A percentile compares a stretch with the other conserved stretches of the same genome.
phyloP scores from a whole-genome alignment of 1,284 basidiomycete species.

The Melampsora abietis-canadensis region DNA sequence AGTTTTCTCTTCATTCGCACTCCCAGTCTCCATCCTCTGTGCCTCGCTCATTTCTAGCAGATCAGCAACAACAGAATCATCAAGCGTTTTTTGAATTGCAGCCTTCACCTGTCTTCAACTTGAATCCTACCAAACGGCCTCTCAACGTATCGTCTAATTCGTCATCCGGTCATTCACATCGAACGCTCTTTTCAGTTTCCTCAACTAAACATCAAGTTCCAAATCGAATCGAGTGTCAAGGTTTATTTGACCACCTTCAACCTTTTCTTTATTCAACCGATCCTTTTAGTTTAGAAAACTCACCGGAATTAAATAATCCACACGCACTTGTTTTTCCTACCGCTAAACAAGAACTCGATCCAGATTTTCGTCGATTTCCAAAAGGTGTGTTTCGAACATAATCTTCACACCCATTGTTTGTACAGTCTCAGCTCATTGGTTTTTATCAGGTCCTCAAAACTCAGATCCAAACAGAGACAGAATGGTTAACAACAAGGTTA shows the following conservation, averaged over 20 bases:
- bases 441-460: slow-evolving; percentile 21
- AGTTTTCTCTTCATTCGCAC: slow-evolving; percentile 9
- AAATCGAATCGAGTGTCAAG: slow-evolving; percentile 3
- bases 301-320: slow-evolving; percentile 20
- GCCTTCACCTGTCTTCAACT: slow-evolving; percentile 2
- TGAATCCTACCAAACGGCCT: background rate
- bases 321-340: slow-evolving; percentile 23
- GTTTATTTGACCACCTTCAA: slow-evolving; percentile 21
- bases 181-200: background rate
- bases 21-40: slow-evolving; percentile 8
- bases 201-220: background rate
- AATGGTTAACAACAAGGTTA: slow-evolving; percentile 25
- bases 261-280: slow-evolving; percentile 31
- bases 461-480: slow-evolving; percentile 22
- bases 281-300: slow-evolving; percentile 37
- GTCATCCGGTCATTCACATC: slow-evolving; percentile 1
- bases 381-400: slow-evolving; percentile 6
- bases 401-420: background rate
- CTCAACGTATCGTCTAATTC: background rate
- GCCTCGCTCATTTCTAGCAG: background rate
- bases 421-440: background rate
- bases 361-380: slow-evolving; percentile 22
- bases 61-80: background rate
- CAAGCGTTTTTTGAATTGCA: background rate
- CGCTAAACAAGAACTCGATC: slow-evolving; percentile 33